A percentile compares a stretch with the other conserved stretches of the same genome.
These are phyloP conservation scores for Scytalidium sp. DNA, from an alignment of 2,329 filamentous ascomycete species.

Conservation along the genomic window DNA sequence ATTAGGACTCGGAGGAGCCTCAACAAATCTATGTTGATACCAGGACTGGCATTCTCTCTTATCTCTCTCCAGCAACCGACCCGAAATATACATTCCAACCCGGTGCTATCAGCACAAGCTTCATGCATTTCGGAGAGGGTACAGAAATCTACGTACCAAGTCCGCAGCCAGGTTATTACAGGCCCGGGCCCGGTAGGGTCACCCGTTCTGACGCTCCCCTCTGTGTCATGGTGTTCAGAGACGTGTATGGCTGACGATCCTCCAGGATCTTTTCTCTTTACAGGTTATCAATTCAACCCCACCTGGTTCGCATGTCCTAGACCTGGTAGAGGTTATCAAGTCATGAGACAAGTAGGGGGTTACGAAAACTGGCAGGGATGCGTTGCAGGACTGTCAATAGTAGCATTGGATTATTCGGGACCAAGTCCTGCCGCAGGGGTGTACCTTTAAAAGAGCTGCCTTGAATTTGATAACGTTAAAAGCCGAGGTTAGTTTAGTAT, in stretches of 20 bases:
- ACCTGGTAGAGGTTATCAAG: constrained; percentile 6
- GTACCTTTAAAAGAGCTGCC: too few species aligned
- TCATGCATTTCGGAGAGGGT: constrained; percentile 7
- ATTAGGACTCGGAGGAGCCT: constrained; percentile 2
- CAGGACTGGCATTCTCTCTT: constrained; percentile 1
- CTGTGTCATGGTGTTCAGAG: too few species aligned
- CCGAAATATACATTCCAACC: not conserved
- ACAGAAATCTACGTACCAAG: constrained; percentile 1
- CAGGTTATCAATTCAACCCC: constrained; percentile 1
- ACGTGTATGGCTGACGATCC: too few species aligned
- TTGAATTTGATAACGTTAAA: too few species aligned
- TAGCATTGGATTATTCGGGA: constrained; percentile 7
- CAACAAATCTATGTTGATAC: constrained; percentile 7
- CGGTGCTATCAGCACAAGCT: constrained; percentile 1
- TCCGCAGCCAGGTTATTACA: constrained; percentile 1
- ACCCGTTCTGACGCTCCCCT: too few species aligned
- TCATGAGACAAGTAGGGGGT: constrained; percentile 8
- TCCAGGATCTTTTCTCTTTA: not conserved
- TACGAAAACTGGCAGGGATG: constrained; percentile 4
- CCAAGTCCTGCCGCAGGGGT: constrained; percentile 3
- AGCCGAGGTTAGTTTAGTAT: too few species aligned
- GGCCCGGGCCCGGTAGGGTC: not conserved
- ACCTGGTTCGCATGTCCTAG: constrained; percentile 8
- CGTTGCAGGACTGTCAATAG: constrained; percentile 4
- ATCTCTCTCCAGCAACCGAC: not conserved